Base-by-base conservation (phyloP, 1,284 basidiomycete species). In the Lignosus rhinocerotis region DNA sequence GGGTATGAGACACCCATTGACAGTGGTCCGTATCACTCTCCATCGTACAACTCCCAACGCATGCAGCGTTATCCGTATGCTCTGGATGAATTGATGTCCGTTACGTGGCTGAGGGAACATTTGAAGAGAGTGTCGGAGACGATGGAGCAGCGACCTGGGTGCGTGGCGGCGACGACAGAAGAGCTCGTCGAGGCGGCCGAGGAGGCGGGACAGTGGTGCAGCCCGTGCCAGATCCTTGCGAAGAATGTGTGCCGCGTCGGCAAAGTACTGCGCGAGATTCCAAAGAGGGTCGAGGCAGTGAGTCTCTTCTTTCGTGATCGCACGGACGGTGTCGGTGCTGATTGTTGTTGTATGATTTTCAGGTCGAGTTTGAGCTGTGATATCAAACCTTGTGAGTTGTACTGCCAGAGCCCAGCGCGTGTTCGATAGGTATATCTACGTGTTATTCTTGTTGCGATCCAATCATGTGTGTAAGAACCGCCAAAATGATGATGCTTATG, bases 341-440 rank as follows among this genome's bases (percentile, higher is more conserved):
- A 30, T 14, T 19, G 25, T 50, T 5, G 34, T 12, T 46, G 21
- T 16, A 12, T 7, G 10, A 16, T 6, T 2, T 10, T 12, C 31
- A 50, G 48, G 48, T 50, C 11, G 48, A 50, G 14, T 50, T 50
- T 11, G 48, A 50, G 11, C 25, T 50, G 48, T 50, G 36, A 50
- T 11, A 5, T 21, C 6, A 2, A 25, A 25, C 25, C 25, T 25
- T 25, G 25, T 25, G 25, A 25, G 25, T 25, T 25, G 25, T 4
- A 4, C 25, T 25, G 25, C n/a, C n/a, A n/a, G n/a, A 25, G 25
- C 25, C 25, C 2, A 25, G 25, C 25, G 25, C 25, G 25, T 25
- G 25, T 25, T 25, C 25, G 25, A 25, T 25, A 4, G 4, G 25
- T 25, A 25, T 25, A 25, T 25, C 25, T 25, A 25, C 25, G 25